These are phyloP conservation scores for Prunus armeniaca DNA, from an alignment of 306 rosid species.

Conservation along the genomic window DNA sequence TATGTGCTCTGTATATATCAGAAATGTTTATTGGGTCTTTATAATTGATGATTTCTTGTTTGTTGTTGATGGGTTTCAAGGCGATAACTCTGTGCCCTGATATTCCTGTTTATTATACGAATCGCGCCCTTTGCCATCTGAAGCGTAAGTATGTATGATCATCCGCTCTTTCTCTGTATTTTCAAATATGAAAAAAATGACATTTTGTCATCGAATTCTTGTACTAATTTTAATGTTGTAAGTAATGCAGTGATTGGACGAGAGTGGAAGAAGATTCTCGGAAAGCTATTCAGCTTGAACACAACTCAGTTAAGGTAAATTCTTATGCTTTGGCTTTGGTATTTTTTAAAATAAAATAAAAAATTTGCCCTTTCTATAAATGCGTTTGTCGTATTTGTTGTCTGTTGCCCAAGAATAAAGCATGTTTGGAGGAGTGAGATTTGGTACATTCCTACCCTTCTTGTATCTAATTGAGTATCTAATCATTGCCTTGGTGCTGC, in stretches of 20 bases:
- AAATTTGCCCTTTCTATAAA: not conserved
- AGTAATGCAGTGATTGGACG: conserved; percentile 70
- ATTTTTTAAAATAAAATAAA: not conserved
- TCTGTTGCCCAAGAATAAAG: not conserved
- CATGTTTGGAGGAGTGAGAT: not conserved
- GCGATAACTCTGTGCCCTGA: conserved; percentile 80
- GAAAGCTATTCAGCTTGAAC: conserved; percentile 76
- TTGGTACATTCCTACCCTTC: not conserved
- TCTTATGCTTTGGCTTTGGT: not conserved
- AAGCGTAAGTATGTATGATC: conserved; percentile 74
- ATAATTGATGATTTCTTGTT: not conserved
- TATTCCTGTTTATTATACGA: conserved; percentile 74
- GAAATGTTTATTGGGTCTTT: not conserved
- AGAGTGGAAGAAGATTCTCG: conserved; percentile 83
- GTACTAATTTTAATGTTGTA: not conserved
- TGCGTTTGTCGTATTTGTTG: not conserved
- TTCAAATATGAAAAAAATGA: no score
- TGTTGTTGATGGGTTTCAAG: conserved; percentile 26
- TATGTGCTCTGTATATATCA: not conserved
- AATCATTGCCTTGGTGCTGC: not conserved
- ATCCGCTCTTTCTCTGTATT: conserved; percentile 6
- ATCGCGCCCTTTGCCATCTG: conserved; percentile 93
- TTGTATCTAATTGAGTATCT: not conserved
- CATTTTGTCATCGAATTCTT: not conserved
- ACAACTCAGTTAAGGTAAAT: conserved; percentile 66